phyloP scores from a whole-genome alignment of 805 yeast genomes.

The Myxozyma geophila region DNA sequence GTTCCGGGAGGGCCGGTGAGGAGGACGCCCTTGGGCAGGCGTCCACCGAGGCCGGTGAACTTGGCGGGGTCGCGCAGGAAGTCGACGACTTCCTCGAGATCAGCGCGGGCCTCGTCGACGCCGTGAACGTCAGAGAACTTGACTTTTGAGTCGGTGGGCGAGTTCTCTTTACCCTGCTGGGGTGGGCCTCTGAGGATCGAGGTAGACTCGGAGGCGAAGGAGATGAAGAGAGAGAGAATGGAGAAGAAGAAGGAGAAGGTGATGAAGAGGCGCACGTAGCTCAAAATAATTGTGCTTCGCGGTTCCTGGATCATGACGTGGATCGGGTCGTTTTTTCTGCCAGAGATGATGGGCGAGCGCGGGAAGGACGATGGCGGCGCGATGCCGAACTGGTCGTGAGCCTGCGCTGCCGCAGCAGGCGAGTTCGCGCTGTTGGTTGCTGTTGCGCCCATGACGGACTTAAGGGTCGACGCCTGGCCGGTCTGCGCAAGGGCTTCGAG shows the following conservation, averaged over 20 bases:
- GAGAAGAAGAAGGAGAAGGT: constrained; percentile 80
- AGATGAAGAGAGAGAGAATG: constrained; percentile 78
- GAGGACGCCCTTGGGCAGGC: constrained; percentile 94
- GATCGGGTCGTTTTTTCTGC: constrained; percentile 79
- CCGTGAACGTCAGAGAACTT: constrained; percentile 94
- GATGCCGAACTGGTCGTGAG: too few relatives aligned
- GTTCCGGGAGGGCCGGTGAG: constrained; percentile 99
- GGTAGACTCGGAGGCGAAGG: constrained; percentile 79
- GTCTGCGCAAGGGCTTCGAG: constrained; percentile 68
- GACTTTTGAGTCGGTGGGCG: constrained; percentile 82
- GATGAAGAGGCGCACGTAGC: constrained; percentile 87
- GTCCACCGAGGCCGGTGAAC: constrained; percentile 96
- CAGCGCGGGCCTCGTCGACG: constrained; percentile 97
- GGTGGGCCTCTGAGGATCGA: constrained; percentile 70
- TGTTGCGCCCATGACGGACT: neutral
- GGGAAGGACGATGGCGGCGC: constrained; percentile 20
- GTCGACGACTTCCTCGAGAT: constrained; percentile 96
- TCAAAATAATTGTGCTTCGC: constrained; percentile 72
- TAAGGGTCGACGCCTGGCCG: constrained; percentile 55
- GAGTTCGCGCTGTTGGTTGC: too few relatives aligned
- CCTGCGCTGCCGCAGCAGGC: too few relatives aligned
- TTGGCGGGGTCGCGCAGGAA: constrained; percentile 94
- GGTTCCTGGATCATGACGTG: constrained; percentile 94
- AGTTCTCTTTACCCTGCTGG: constrained; percentile 78
- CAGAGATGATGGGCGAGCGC: constrained; percentile 43